These are phyloP conservation scores for Yamadazyma triangularis DNA, from an alignment of 1,139 yeast species.

Conservation along the genomic window DNA sequence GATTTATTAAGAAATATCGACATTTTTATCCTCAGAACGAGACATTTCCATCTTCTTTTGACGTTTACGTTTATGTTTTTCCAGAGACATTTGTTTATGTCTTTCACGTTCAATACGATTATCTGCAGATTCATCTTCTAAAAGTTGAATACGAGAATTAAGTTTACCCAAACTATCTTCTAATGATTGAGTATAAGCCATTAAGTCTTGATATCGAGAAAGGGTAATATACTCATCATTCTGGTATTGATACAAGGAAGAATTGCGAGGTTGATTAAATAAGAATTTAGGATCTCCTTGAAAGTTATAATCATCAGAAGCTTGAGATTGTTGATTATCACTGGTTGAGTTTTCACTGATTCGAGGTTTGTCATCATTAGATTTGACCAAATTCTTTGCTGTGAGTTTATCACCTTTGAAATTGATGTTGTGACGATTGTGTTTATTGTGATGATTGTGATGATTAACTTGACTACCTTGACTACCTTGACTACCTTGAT, in stretches of 20 bases:
- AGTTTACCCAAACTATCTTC: slow-evolving; percentile 25
- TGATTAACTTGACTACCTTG: neutral
- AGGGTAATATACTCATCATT: slow-evolving; percentile 20
- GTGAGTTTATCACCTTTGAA: no score
- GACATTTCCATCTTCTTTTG: slow-evolving; percentile 3
- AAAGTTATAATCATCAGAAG: neutral
- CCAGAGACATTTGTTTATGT: slow-evolving; percentile 9
- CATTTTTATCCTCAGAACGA: no score
- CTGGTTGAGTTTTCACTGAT: neutral
- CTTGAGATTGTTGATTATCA: slow-evolving; percentile 4
- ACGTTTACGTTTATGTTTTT: slow-evolving; percentile 7
- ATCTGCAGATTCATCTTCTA: slow-evolving; percentile 15
- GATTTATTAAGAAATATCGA: no score
- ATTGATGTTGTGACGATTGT: neutral
- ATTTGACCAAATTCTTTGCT: slow-evolving; percentile 2
- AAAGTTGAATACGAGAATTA: slow-evolving; percentile 16
- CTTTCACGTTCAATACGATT: slow-evolving; percentile 13
- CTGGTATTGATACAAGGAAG: slow-evolving; percentile 9
- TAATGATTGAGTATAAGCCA: slow-evolving; percentile 28
- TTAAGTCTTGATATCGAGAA: slow-evolving; percentile 31
- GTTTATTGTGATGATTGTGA: neutral
- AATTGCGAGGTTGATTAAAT: slow-evolving; percentile 8
- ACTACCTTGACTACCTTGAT: neutral
- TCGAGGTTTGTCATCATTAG: neutral
- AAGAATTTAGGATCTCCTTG: slow-evolving; percentile 4